Base-by-base conservation (phyloP, 768 basidiomycete genomes). In the Lentinula sp. region DNA sequence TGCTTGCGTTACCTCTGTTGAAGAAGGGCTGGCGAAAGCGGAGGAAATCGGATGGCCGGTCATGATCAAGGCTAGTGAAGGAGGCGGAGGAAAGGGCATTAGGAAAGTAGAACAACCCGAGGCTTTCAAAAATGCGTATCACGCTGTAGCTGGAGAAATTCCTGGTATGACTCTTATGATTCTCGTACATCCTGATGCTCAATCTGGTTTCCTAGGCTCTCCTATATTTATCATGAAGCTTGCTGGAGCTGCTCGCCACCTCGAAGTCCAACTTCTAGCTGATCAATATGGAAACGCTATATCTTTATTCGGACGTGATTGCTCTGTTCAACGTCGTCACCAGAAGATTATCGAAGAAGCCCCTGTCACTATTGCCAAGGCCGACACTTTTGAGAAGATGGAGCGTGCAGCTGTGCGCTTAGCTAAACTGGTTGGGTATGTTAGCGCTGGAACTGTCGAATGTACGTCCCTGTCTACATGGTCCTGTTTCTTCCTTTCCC, bases 211-310 rank as follows among this genome's bases (percentile, higher is more conserved):
- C 40, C 16, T 64, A 86, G 97, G 97, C 46, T 98, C 97, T 0
- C 97, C 97, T 55, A 95, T 99, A 66, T 99, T 99, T 76, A 91
- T 99, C 77, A 99, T 99, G 97, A 98, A 98, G 79, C 89, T 99
- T 61, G 97, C 97, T 39, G 95, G 96, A 10, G 89, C 93, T 67
- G 97, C 97, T 49, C 91, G 97, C 64, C 97, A 99, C 76, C 78
- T 99, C 68, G 97, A 99, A 74, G 97, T 98, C 32, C 97, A 99
- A 74, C 85, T 99, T 40, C 86, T 99, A 40, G 97, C 97, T 52
- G 97, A 99, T 76, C 97, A 99, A 73, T 99, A 99, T 72, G 97
- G 97, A 61, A 95, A 97, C 73, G 97, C 97, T 32, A 98, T 99
- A 68, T 98, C 97, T 46, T 82, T 99, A 59, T 99, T 99, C 70